These are phyloP conservation scores for Lentinula raphanica DNA, from an alignment of 768 basidiomycete genomes.

Conservation along the genomic window DNA sequence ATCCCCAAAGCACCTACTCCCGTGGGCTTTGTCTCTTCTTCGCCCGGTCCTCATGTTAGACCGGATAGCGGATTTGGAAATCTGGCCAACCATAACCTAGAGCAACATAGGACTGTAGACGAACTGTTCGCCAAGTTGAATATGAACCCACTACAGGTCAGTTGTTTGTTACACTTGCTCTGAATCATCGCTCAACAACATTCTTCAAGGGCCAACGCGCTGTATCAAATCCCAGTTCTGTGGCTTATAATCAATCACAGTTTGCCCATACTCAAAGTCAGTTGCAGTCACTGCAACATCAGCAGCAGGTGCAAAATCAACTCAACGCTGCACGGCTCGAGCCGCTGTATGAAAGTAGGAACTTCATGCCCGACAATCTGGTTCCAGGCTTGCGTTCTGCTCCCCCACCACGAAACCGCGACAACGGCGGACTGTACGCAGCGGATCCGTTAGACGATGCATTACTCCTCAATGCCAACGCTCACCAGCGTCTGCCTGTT, in stretches of 20 bases:
- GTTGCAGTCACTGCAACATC: constrained; percentile 32
- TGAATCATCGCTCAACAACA: neutral
- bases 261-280: constrained; percentile 31
- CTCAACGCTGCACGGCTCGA: constrained; percentile 46
- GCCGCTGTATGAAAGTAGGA: constrained; percentile 67
- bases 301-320: constrained; percentile 28
- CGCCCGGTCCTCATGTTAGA: constrained; percentile 30
- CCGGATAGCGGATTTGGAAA: constrained; percentile 6
- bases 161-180: constrained; percentile 15
- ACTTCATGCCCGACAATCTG: constrained; percentile 80
- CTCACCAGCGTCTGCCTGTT: constrained; percentile 47
- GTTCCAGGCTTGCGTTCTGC: constrained; percentile 76
- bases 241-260: constrained; percentile 20
- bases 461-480: constrained; percentile 53
- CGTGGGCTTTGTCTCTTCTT: constrained; percentile 37
- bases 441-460: constrained; percentile 59
- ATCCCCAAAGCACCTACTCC: constrained; percentile 33
- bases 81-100: neutral
- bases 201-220: constrained; percentile 26
- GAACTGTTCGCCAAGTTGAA: constrained; percentile 80
- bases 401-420: constrained; percentile 57
- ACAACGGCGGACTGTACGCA: constrained; percentile 45
- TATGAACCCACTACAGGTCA: constrained; percentile 63
- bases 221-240: constrained; percentile 17
- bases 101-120: constrained; percentile 62